These are phyloP conservation scores for Scedosporium apiospermum DNA, from an alignment of 2,329 filamentous ascomycete genomes.

Conservation along the genomic window DNA sequence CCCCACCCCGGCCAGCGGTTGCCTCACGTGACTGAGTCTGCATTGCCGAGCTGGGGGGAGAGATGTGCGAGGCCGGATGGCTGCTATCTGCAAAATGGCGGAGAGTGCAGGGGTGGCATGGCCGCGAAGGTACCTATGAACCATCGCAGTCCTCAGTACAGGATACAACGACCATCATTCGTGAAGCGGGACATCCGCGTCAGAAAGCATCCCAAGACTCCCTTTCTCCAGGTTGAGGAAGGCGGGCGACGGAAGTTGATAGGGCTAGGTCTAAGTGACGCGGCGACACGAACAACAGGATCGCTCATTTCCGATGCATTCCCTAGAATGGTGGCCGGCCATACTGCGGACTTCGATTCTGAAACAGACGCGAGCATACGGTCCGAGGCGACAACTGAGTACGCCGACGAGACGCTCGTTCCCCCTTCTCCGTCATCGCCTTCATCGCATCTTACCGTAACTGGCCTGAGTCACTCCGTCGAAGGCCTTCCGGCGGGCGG, in stretches of 20 bases:
- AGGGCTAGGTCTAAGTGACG: not conserved
- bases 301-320: not conserved
- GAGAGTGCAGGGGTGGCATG: slow-evolving; percentile 32
- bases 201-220: not conserved
- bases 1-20: slow-evolving; percentile 35
- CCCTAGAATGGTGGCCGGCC: not conserved
- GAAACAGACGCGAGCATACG: not conserved
- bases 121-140: slow-evolving; percentile 31
- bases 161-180: slow-evolving; percentile 10
- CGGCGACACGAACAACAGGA: not conserved
- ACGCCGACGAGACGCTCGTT: not conserved
- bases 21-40: slow-evolving; percentile 14
- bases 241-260: not conserved
- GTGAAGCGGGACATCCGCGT: slow-evolving; percentile 10
- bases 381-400: not conserved
- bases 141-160: slow-evolving; percentile 12
- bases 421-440: slow-evolving; percentile 9
- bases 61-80: not conserved
- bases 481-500: not conserved
- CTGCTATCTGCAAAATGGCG: slow-evolving; percentile 6
- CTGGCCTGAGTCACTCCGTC: slow-evolving; percentile 29
- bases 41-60: slow-evolving; percentile 4
- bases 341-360: not conserved
- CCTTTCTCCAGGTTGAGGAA: not conserved
- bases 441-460: slow-evolving; percentile 12